These are phyloP conservation scores for Umbilicus rupestris DNA, from an alignment of 164 flowering plant species.

Conservation along the genomic window DNA sequence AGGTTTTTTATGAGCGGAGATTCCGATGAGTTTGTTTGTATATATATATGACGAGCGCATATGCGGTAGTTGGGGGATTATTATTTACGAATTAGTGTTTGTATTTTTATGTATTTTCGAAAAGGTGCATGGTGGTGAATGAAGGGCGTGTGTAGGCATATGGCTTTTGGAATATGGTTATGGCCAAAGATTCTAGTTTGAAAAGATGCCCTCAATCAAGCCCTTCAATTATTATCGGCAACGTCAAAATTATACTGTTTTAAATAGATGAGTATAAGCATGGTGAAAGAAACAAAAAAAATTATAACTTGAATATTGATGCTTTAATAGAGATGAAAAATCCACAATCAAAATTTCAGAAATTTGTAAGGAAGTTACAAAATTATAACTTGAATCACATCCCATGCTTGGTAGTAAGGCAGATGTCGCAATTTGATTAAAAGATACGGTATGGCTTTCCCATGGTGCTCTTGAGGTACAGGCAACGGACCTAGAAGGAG, in stretches of 20 bases:
- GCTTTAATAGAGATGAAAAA: too few species aligned
- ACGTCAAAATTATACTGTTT: too few species aligned
- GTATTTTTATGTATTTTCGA: neutral
- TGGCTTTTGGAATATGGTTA: neutral
- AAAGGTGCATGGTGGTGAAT: neutral
- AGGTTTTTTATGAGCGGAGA: neutral
- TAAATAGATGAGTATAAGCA: too few species aligned
- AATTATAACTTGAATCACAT: neutral
- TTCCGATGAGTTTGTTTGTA: neutral
- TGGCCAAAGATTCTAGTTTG: neutral
- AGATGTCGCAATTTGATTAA: neutral
- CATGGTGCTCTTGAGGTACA: conserved; percentile 3
- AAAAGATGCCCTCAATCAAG: neutral
- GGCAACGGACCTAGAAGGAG: neutral
- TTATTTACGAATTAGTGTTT: neutral
- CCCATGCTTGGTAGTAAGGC: neutral
- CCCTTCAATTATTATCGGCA: neutral
- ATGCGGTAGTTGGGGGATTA: neutral
- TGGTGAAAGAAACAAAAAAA: too few species aligned
- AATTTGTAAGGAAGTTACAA: neutral
- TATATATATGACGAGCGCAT: neutral
- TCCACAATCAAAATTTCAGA: neutral
- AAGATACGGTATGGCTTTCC: conserved; percentile 4
- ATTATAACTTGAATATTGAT: too few species aligned
- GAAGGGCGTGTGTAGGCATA: neutral